Base-by-base conservation (phyloP, 2,329 filamentous ascomycete genomes). In the Daldinia sp. region DNA sequence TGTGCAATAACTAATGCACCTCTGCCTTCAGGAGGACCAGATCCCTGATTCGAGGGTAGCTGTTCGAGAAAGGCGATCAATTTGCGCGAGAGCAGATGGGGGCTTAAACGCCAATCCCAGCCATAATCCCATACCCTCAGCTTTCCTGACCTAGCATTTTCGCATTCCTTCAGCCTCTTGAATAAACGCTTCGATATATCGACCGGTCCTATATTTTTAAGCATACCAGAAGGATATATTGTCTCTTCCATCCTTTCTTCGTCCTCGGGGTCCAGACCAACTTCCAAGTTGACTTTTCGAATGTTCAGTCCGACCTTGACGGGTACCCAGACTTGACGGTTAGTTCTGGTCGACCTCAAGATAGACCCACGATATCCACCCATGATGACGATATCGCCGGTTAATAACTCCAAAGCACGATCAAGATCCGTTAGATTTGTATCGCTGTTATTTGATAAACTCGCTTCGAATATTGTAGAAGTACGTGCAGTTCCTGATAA, bases 71-170 rank as follows among this genome's bases (percentile, higher is more conserved):
- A 97, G 15, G 84, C 78, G 32, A 89, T 86, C n/a, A 98, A 80
- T 63, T 87, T 87, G 45, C 83, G 81, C 2, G 91, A 93, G 0
- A 95, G 83, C 0, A 93, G 80, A 71, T 90, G 85, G 0, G 94
- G 94, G 66, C 92, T 95, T 35, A 97, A 80, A 13, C 94, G 85
- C 94, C 94, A 98, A 77, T 98, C 94, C 71, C 97, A 98, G 15
- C 94, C 93, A 73, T 94, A 98, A 71, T 97, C 90, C 81, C 93
- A 93, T 0, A 97, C 85, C 47, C 93, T 84, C 4, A 97, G 79
- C 65, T 85, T 89, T 6, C 92, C 92, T 3, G 80, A 83, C 53
- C 85, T 84, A 1, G 86, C 87, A 71, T 96, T 96, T 10, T 92
- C 87, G 68, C 87, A 91, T 29, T 89, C 88, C 50, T 87, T 84